Evolutionary conservation across 371 early-diverging fungal genomes (phyloP), one percentile per base, ranked within the genome.

Genomic region (Massospora cicadina): DNA sequence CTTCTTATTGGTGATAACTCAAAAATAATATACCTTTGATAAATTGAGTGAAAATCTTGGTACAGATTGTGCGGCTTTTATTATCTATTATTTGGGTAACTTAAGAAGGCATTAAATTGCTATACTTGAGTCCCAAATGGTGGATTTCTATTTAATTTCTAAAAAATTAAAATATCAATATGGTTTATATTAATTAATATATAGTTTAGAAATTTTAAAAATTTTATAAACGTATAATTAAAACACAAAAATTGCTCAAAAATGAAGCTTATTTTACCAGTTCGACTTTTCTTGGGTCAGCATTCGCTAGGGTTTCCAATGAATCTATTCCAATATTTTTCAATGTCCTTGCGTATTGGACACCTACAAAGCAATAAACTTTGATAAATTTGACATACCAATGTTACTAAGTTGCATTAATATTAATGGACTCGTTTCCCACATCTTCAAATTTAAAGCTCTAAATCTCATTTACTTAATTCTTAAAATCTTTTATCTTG

Each of bases 41-140:
- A 57, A 57, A 10, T 57, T 57, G 10, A 25, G 26, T 57, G 57
- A 57, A 10, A 25, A 57, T 57, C 26, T 25, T 57, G 23, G 23
- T 12, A 25, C 23, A 57, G 28, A 21, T 3, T 21, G 28, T 27
- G 23, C 27, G 10, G 21, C 25, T 57, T 25, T 57, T 2, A 25
- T 57, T 3, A 57, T 60, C 60, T 43, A n/a, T n/a, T n/a, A n/a
- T n/a, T n/a, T n/a, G n/a, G n/a, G n/a, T 43, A 43, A 43, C 10
- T 5, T 43, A 17, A 43, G 43, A 43, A 10, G 43, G 43, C 10
- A 43, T 10, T 43, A n/a, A 43, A 17, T 17, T 43, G 17, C 12
- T 31, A 30, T 63, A 63, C 63, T n/a, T 43, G n/a, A 28, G 23
- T 63, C 25, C 63, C 63, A 54, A 63, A 63, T 54, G 63, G 63